A percentile compares a stretch with the other conserved stretches of the same genome.
phyloP scores from a whole-genome alignment of 352 stramenopile species.

The Globisporangium heterothallicum region DNA sequence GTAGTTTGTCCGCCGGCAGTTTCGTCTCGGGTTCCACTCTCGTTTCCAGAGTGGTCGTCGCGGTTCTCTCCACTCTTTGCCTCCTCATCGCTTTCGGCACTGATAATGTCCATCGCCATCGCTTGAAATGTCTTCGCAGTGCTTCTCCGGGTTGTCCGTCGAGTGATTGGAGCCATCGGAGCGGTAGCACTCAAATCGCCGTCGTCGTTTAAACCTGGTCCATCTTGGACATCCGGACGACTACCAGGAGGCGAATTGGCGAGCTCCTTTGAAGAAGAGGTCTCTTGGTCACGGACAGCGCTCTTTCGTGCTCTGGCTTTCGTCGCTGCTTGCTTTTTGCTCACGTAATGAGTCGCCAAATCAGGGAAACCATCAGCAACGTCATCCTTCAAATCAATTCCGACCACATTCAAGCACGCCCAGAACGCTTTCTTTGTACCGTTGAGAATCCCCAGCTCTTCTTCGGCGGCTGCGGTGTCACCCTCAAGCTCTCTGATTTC shows the following conservation, averaged over 20 bases:
- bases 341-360: conserved; percentile 41
- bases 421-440: conserved; percentile 54
- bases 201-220: conserved; percentile 17
- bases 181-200: neutral
- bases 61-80: conserved; percentile 5
- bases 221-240: conserved; percentile 13
- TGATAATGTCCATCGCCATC: conserved; percentile 11
- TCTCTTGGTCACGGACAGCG: conserved; percentile 16
- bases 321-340: conserved; percentile 25
- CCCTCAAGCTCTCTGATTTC: conserved; percentile 63
- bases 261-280: conserved; percentile 4
- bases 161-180: conserved; percentile 16
- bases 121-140: conserved; percentile 22
- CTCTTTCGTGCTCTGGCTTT: conserved; percentile 24
- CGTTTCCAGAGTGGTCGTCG: neutral
- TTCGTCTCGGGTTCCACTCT: neutral
- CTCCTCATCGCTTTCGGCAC: conserved; percentile 28
- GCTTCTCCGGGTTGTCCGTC: conserved; percentile 23
- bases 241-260: conserved; percentile 12
- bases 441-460: conserved; percentile 32
- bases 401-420: conserved; percentile 61
- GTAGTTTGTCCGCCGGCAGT: neutral
- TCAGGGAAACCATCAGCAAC: conserved; percentile 46
- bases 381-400: conserved; percentile 48
- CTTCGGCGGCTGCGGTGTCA: conserved; percentile 44